Evolutionary conservation across 2,329 filamentous ascomycete species (phyloP).

Genomic region (Colletotrichum ledebouriae): DNA sequence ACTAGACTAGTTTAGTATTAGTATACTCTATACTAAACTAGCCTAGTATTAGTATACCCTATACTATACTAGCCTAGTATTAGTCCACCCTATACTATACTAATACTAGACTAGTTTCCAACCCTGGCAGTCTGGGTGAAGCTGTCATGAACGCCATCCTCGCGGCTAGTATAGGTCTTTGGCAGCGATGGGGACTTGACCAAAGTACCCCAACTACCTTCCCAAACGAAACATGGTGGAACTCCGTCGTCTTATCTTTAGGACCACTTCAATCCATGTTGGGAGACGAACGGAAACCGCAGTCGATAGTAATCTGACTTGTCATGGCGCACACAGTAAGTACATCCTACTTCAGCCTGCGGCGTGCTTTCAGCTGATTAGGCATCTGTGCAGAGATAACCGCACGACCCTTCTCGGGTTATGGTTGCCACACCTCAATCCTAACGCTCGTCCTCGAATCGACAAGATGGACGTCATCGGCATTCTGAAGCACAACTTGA

Average conservation of each 20-base stretch:
- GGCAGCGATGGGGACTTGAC: slow-evolving; percentile 20
- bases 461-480: slow-evolving; percentile 30
- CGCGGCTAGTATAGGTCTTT: slow-evolving; percentile 36
- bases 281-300: slow-evolving; percentile 11
- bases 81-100: no score
- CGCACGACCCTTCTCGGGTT: slow-evolving; percentile 11
- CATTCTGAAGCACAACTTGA: neutral
- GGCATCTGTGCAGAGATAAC: slow-evolving; percentile 24
- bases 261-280: slow-evolving; percentile 21
- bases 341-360: neutral
- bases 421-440: slow-evolving; percentile 26
- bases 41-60: no score
- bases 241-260: slow-evolving; percentile 32
- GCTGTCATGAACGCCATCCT: neutral
- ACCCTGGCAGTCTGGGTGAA: slow-evolving; percentile 31
- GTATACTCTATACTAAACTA: no score
- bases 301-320: slow-evolving; percentile 24
- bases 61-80: no score
- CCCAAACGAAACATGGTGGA: slow-evolving; percentile 35
- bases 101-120: no score
- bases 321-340: slow-evolving; percentile 20
- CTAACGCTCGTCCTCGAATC: slow-evolving; percentile 16
- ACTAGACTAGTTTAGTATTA: no score
- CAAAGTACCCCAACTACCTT: slow-evolving; percentile 31
- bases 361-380: slow-evolving; percentile 24